phyloP scores from a whole-genome alignment of 2,329 filamentous ascomycete genomes.

The Pseudopithomyces maydicus region DNA sequence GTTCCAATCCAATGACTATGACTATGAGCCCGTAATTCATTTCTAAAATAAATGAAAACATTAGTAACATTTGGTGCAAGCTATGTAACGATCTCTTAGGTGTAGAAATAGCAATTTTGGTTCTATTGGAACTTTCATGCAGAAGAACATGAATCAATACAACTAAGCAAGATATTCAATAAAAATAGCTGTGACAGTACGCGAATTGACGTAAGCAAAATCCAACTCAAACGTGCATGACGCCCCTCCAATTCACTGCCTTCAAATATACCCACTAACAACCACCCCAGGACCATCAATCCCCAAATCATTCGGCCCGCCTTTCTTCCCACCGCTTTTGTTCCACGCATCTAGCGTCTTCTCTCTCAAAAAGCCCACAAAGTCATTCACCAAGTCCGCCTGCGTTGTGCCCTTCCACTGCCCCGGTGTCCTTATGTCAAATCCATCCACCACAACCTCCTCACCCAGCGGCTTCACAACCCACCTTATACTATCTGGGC shows the following conservation, averaged over 20 bases:
- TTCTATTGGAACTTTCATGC: too few relatives aligned
- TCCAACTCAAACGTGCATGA: background rate
- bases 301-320: slow-evolving; percentile 23
- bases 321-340: slow-evolving; percentile 18
- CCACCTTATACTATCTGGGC: slow-evolving; percentile 21
- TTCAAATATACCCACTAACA: slow-evolving; percentile 18
- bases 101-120: too few relatives aligned
- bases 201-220: too few relatives aligned
- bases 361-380: slow-evolving; percentile 23
- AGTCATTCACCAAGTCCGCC: slow-evolving; percentile 18
- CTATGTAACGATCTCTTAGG: too few relatives aligned
- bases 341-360: slow-evolving; percentile 23
- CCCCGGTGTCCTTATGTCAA: slow-evolving; percentile 29
- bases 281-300: slow-evolving; percentile 27
- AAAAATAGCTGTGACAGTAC: too few relatives aligned
- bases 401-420: slow-evolving; percentile 33
- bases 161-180: too few relatives aligned
- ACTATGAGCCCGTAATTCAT: too few relatives aligned
- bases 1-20: too few relatives aligned
- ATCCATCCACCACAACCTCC: slow-evolving; percentile 36
- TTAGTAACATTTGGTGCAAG: too few relatives aligned
- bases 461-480: slow-evolving; percentile 26
- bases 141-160: too few relatives aligned
- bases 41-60: too few relatives aligned
- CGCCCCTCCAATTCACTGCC: too few relatives aligned